These are phyloP conservation scores for Leccinum boreale DNA, from an alignment of 768 basidiomycete species.

Conservation along the genomic window DNA sequence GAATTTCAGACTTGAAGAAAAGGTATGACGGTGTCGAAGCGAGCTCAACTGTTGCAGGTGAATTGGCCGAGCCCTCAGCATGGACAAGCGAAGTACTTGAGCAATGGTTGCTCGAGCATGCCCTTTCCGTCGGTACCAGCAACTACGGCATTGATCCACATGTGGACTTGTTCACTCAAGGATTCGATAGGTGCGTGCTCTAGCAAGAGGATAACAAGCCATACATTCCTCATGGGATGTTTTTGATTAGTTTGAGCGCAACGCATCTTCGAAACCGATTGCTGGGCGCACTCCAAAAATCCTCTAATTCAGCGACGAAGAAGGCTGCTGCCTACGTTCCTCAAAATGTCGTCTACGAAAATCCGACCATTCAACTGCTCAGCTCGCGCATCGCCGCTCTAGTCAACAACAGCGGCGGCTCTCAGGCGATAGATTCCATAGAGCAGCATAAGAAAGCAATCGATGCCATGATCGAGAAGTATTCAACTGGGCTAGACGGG, in stretches of 20 bases:
- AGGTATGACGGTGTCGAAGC: constrained; percentile 35
- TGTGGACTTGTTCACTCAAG: constrained; percentile 32
- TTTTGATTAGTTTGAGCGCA: constrained; percentile 23
- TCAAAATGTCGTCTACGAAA: constrained; percentile 33
- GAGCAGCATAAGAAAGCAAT: constrained; percentile 23
- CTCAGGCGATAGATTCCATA: neutral
- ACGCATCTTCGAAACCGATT: constrained; percentile 28
- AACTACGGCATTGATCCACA: constrained; percentile 2
- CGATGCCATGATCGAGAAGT: constrained; percentile 40
- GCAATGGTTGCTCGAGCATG: constrained; percentile 30
- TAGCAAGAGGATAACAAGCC: neutral
- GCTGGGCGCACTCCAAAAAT: constrained; percentile 27
- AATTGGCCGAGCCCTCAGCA: constrained; percentile 16
- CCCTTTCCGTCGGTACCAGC: constrained; percentile 7
- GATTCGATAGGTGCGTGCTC: constrained; percentile 35
- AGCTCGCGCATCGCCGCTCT: constrained; percentile 20
- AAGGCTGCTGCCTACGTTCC: constrained; percentile 25
- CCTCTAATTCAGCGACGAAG: constrained; percentile 25
- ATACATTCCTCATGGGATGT: neutral
- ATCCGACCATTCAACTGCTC: constrained; percentile 40
- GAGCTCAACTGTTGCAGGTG: constrained; percentile 14
- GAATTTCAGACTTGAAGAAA: neutral
- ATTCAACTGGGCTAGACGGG: constrained; percentile 22
- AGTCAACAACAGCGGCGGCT: neutral
- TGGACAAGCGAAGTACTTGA: constrained; percentile 24